A percentile compares a stretch with the other conserved stretches of the same genome.
Conservation (phyloP, 2,329 filamentous ascomycete species). For the Teratosphaeriaceae sp. region DNA sequence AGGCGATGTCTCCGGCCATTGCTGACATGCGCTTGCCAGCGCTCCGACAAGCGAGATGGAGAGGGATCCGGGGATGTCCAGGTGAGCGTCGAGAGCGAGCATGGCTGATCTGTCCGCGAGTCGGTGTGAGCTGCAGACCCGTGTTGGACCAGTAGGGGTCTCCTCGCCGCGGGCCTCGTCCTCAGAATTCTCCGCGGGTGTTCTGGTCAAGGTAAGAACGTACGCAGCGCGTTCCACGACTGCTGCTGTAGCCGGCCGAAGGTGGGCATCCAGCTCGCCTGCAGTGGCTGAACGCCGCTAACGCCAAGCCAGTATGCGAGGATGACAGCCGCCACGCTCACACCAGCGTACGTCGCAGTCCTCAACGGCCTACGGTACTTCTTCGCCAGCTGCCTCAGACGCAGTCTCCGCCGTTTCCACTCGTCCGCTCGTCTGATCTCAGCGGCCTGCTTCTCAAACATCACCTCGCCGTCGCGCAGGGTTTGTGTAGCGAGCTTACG, state of each 20-base stretch:
- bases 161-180: too few relatives aligned
- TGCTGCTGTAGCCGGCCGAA: neutral
- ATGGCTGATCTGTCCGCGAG: too few relatives aligned
- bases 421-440: constrained; percentile 64
- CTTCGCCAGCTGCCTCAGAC: constrained; percentile 43
- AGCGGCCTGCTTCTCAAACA: constrained; percentile 64
- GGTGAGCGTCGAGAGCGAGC: too few relatives aligned
- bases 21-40: too few relatives aligned
- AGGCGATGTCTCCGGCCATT: too few relatives aligned
- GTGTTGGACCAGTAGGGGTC: too few relatives aligned
- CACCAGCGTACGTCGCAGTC: constrained; percentile 40
- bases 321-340: constrained; percentile 59
- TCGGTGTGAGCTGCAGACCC: too few relatives aligned
- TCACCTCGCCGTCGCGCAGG: constrained; percentile 57
- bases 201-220: neutral
- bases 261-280: neutral
- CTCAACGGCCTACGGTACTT: constrained; percentile 54
- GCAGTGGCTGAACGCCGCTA: neutral
- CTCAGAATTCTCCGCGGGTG: too few relatives aligned
- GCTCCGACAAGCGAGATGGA: too few relatives aligned
- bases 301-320: constrained; percentile 41
- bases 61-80: too few relatives aligned
- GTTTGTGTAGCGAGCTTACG: constrained; percentile 48
- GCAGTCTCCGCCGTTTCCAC: constrained; percentile 42
- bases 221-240: neutral